Base-by-base conservation (phyloP, 2,329 filamentous ascomycete genomes). In the Pseudocercospora vitis region DNA sequence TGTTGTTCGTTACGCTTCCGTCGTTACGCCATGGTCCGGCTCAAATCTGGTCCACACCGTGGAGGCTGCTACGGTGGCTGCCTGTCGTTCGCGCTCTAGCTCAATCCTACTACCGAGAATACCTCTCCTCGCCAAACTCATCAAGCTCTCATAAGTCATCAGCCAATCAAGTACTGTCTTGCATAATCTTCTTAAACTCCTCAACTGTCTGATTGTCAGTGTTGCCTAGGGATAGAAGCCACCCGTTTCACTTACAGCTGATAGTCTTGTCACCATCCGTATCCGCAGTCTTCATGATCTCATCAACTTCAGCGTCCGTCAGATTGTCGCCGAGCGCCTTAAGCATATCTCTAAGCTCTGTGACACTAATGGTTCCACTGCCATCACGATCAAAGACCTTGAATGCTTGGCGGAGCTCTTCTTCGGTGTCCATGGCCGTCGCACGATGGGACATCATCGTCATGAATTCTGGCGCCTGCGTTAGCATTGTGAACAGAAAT, bases 101-200 rank as follows among this genome's bases (percentile, higher is more conserved):
- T 35, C n/a, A 14, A 29, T 29, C 26, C 26, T 29, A 29, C 6
- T 7, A 29, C 6, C 11, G 37, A 24, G 12, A 9, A 21, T 23
- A 8, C n/a, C 11, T 42, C 18, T 23, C 18, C 37, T 42, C n/a
- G n/a, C 19, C 37, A 24, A 14, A 42, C 21, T 24, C n/a, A 21
- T 42, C 3, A 21, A n/a, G 37, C 16, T 2, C 24, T 26, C 42
- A 31, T 45, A 8, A 19, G 6, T 9, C 24, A 14, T 31, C 8
- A 45, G 9, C 18, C 11, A 14, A 45, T 48, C 46, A 48, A 7
- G 46, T 28, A 12, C 21, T 39, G 26, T 56, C 53, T 19, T 56
- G 49, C 55, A 57, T 57, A n/a, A 57, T 57, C 35, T 51, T 57
- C 51, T 57, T 57, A 47, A 57, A 57, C 24, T 57, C 55, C 23